Evolutionary conservation across 2,329 filamentous ascomycete genomes (phyloP).

Genomic region (Xylariales sp.): DNA sequence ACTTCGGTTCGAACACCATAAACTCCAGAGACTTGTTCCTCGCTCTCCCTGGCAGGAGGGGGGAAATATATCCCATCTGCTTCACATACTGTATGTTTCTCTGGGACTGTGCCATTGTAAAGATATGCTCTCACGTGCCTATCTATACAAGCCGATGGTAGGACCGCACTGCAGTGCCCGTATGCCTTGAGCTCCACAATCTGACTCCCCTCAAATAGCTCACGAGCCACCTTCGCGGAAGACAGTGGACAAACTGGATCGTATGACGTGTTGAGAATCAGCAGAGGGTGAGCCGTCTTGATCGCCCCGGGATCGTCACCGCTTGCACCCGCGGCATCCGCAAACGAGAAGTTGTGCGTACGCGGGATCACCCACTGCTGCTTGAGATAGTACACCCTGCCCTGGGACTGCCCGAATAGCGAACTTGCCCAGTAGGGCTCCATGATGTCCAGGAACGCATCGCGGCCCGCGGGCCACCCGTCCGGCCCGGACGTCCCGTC

Average conservation of each 20-base stretch:
- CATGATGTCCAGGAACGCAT: slow-evolving; percentile 28
- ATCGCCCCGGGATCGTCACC: too few species aligned
- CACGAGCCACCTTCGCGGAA: slow-evolving; percentile 30
- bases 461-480: slow-evolving; percentile 28
- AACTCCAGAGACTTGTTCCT: too few species aligned
- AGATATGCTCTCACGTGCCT: slow-evolving; percentile 31
- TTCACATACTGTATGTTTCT: slow-evolving; percentile 28
- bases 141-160: slow-evolving; percentile 30
- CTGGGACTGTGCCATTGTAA: slow-evolving; percentile 31
- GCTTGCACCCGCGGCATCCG: too few species aligned
- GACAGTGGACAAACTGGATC: slow-evolving; percentile 52
- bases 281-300: slow-evolving; percentile 44
- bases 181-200: slow-evolving; percentile 37
- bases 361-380: slow-evolving; percentile 24
- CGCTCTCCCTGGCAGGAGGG: too few species aligned
- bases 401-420: slow-evolving; percentile 23
- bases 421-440: slow-evolving; percentile 25
- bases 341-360: slow-evolving; percentile 23
- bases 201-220: slow-evolving; percentile 29
- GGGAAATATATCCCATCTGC: slow-evolving; percentile 34
- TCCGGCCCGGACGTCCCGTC: slow-evolving; percentile 23
- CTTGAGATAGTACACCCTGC: slow-evolving; percentile 20
- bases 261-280: slow-evolving; percentile 50
- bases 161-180: slow-evolving; percentile 34
- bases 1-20: too few species aligned